Conservation (phyloP, 2,329 filamentous ascomycete genomes). For the Ceratocystis diversiconidia region DNA sequence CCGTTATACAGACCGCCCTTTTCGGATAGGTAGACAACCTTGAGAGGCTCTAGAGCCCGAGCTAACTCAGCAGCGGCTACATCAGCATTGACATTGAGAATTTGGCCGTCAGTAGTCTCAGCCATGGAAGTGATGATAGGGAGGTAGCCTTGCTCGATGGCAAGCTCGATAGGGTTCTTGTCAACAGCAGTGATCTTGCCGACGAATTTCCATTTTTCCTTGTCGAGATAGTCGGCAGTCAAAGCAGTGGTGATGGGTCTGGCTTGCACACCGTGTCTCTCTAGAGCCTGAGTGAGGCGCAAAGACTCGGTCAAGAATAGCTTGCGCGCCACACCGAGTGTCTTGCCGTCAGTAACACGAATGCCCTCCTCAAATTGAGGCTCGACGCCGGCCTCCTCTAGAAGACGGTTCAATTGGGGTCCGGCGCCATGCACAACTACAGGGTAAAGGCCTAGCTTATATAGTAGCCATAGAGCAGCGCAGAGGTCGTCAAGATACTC, state of each 20-base stretch:
- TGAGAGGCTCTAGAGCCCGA: slow-evolving; percentile 74
- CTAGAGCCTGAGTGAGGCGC: slow-evolving; percentile 77
- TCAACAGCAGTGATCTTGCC: slow-evolving; percentile 92
- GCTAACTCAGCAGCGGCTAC: slow-evolving; percentile 90
- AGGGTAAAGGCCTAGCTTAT: slow-evolving; percentile 87
- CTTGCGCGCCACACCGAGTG: slow-evolving; percentile 75
- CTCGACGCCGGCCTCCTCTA: slow-evolving; percentile 83
- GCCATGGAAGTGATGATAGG: slow-evolving; percentile 95
- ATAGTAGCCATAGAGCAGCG: slow-evolving; percentile 76
- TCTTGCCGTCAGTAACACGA: slow-evolving; percentile 89
- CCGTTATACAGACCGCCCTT: slow-evolving; percentile 94
- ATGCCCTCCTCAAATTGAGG: slow-evolving; percentile 95
- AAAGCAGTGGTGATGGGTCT: slow-evolving; percentile 87
- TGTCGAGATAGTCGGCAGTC: slow-evolving; percentile 85
- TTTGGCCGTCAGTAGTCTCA: slow-evolving; percentile 77
- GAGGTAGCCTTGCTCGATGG: slow-evolving; percentile 79
- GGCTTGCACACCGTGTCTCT: slow-evolving; percentile 77
- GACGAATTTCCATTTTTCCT: slow-evolving; percentile 89
- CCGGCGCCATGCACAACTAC: slow-evolving; percentile 92
- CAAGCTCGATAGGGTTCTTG: slow-evolving; percentile 76
- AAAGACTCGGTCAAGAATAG: slow-evolving; percentile 93
- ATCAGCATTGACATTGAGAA: slow-evolving; percentile 95
- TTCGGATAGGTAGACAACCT: slow-evolving; percentile 97
- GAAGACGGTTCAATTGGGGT: slow-evolving; percentile 82
- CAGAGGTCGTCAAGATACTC: slow-evolving; percentile 88